These are phyloP conservation scores for Andrographis paniculata DNA, from an alignment of 305 asterid genomes.

Conservation along the genomic window DNA sequence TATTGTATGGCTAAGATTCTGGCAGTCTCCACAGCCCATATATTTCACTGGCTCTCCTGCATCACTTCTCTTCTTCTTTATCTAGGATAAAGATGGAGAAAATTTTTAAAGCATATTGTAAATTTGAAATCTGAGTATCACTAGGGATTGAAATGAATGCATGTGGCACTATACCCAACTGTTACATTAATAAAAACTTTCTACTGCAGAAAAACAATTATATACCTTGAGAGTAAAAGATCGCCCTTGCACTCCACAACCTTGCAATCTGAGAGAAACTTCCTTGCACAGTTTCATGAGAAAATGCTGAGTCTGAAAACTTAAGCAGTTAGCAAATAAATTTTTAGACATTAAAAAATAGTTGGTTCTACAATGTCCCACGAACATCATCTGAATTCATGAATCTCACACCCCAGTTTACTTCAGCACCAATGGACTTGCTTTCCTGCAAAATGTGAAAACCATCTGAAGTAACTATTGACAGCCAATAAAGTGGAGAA, in stretches of 20 bases:
- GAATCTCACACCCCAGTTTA: slow-evolving; percentile 99
- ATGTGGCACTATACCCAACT: too few relatives aligned
- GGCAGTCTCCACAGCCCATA: slow-evolving; percentile 94
- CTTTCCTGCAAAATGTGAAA: slow-evolving; percentile 57
- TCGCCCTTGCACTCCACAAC: slow-evolving; percentile 77
- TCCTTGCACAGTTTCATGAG: slow-evolving; percentile 70
- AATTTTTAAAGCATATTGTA: slow-evolving; percentile 12
- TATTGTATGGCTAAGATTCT: slow-evolving; percentile 79
- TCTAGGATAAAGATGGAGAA: slow-evolving; percentile 29
- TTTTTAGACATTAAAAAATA: slow-evolving; percentile 5
- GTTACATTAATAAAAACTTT: slow-evolving; percentile 13
- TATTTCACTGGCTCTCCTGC: slow-evolving; percentile 91
- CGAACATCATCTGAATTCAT: slow-evolving; percentile 70
- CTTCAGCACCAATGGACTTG: slow-evolving; percentile 95
- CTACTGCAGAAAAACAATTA: slow-evolving; percentile 10
- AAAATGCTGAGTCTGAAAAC: slow-evolving; percentile 57
- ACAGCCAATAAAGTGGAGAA: slow-evolving; percentile 7
- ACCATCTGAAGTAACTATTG: slow-evolving; percentile 3
- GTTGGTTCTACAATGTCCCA: slow-evolving; percentile 16
- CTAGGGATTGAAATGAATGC: too few relatives aligned
- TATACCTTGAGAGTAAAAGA: slow-evolving; percentile 85
- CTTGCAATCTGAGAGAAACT: slow-evolving; percentile 86
- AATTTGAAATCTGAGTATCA: too few relatives aligned
- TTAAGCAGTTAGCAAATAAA: slow-evolving; percentile 21
- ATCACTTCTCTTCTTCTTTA: slow-evolving; percentile 78